These are phyloP conservation scores for Podospora sp. DNA, from an alignment of 495 filamentous ascomycete genomes.

Conservation along the genomic window DNA sequence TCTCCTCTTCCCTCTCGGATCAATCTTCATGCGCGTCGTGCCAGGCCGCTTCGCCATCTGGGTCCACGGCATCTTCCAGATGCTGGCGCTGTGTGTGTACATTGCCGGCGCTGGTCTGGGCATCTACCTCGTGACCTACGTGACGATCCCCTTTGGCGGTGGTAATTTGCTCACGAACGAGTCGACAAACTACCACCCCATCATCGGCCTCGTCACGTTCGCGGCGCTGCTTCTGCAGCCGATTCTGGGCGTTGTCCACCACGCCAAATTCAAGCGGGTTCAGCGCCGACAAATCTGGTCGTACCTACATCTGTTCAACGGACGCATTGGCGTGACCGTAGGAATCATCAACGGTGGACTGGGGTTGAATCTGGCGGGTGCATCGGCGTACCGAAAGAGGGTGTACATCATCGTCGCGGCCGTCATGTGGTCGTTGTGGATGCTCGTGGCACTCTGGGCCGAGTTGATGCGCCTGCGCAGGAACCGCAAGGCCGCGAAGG, in stretches of 20 bases:
- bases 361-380: conserved; percentile 55
- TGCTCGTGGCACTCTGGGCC: conserved; percentile 26
- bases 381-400: conserved; percentile 25
- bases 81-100: conserved; percentile 52
- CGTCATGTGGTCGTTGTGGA: conserved; percentile 40
- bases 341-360: conserved; percentile 72
- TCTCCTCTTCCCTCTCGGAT: conserved; percentile 57
- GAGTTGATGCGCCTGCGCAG: conserved; percentile 26
- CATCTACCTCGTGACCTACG: conserved; percentile 48
- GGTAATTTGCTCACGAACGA: conserved; percentile 27
- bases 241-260: conserved; percentile 63
- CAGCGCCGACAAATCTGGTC: conserved; percentile 53
- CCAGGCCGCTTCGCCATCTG: conserved; percentile 36
- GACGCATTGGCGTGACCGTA: conserved; percentile 58
- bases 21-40: conserved; percentile 55
- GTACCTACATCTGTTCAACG: conserved; percentile 64
- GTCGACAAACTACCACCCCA: conserved; percentile 45
- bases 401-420: conserved; percentile 41
- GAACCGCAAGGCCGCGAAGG: conserved; percentile 1
- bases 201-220: conserved; percentile 63
- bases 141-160: conserved; percentile 26
- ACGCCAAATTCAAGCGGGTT: conserved; percentile 52
- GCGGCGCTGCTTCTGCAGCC: conserved; percentile 60
- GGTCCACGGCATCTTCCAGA: conserved; percentile 60
- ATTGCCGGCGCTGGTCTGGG: conserved; percentile 64